These are phyloP conservation scores for Thalassiosira mediterranea DNA, from an alignment of 352 stramenopile genomes.

Conservation along the genomic window DNA sequence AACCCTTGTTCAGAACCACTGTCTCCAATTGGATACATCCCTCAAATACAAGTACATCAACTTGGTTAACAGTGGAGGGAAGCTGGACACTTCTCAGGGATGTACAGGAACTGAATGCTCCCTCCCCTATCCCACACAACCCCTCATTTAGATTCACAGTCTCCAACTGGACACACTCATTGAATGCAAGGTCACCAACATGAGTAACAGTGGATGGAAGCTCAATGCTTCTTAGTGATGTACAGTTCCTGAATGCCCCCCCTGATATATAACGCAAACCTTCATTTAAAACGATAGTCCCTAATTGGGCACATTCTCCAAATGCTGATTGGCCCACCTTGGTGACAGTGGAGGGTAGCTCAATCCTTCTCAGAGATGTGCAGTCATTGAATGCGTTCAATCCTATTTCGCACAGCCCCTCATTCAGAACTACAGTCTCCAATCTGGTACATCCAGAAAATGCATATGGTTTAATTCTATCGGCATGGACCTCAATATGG, in stretches of 20 bases:
- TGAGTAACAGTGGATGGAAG: not conserved
- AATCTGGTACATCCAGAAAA: not conserved
- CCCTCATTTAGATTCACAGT: not conserved
- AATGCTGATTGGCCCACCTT: not conserved
- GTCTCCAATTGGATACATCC: not conserved
- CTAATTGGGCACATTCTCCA: not conserved
- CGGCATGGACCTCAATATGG: too few species aligned
- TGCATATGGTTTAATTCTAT: too few species aligned
- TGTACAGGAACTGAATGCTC: not conserved
- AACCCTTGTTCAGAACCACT: conserved; percentile 2
- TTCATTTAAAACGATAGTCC: not conserved
- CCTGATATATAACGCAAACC: not conserved
- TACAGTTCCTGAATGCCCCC: not conserved
- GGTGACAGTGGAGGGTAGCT: not conserved
- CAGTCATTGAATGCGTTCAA: not conserved
- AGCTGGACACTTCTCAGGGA: not conserved
- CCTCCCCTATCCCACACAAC: not conserved
- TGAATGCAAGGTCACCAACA: not conserved
- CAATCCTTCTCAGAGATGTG: not conserved
- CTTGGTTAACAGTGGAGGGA: not conserved
- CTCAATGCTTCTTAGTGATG: not conserved
- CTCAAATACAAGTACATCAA: not conserved
- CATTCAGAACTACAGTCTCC: not conserved
- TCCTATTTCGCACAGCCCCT: not conserved
- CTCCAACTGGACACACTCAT: not conserved